Evolutionary conservation across 805 yeast species (phyloP).

Genomic region (Metschnikowia chrysomelidarum): DNA sequence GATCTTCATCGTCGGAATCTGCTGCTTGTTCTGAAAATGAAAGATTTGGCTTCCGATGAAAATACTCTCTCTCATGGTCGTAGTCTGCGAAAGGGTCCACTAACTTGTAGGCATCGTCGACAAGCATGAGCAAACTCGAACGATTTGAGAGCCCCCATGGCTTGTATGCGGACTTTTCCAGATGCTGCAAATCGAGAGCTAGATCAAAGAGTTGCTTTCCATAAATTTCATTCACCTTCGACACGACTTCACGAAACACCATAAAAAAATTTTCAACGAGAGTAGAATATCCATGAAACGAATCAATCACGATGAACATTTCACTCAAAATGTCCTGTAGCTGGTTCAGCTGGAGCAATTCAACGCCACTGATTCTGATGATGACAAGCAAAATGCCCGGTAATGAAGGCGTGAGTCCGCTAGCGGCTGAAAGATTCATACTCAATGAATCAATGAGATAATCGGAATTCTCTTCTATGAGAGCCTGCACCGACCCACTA

Average conservation of each 20-base stretch:
- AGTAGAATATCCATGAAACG: constrained; percentile 76
- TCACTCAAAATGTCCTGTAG: constrained; percentile 73
- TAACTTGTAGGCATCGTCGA: constrained; percentile 35
- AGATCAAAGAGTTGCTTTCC: constrained; percentile 10
- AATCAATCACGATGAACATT: constrained; percentile 73
- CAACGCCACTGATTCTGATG: constrained; percentile 66
- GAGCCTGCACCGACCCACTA: constrained; percentile 50
- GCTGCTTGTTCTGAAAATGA: constrained; percentile 28
- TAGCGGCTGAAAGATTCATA: constrained; percentile 61
- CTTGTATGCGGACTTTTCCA: constrained; percentile 21
- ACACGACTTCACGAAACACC: constrained; percentile 61
- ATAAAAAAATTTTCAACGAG: constrained; percentile 72
- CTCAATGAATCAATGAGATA: constrained; percentile 81
- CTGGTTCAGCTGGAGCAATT: constrained; percentile 52
- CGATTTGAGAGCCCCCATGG: constrained; percentile 62
- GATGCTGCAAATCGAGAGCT: neutral
- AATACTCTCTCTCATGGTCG: constrained; percentile 39
- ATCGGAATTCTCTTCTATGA: constrained; percentile 71
- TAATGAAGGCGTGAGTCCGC: constrained; percentile 67
- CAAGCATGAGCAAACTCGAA: constrained; percentile 42
- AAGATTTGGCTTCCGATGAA: constrained; percentile 36
- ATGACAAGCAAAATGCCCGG: constrained; percentile 68
- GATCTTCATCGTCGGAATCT: constrained; percentile 27
- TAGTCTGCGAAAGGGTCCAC: constrained; percentile 28
- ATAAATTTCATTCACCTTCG: constrained; percentile 43